Evolutionary conservation across 1,284 basidiomycete genomes (phyloP).

Genomic region (Inonotus hispidus): DNA sequence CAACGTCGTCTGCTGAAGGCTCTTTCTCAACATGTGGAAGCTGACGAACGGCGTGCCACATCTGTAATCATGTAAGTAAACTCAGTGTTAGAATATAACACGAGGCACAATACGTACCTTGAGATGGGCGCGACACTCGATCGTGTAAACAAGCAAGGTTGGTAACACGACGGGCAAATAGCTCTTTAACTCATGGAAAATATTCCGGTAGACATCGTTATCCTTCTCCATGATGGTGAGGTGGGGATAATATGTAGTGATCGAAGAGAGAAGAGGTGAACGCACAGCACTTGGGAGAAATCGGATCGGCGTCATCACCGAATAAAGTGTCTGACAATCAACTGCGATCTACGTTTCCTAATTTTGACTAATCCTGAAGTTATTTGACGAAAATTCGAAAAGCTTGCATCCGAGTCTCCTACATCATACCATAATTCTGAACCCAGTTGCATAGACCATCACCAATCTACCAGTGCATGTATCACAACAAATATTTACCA

Average conservation of each 20-base stretch:
- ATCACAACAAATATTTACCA: no score
- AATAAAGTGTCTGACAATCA: not conserved
- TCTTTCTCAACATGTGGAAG: not conserved
- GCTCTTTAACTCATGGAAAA: slow-evolving; percentile 1
- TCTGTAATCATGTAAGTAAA: not conserved
- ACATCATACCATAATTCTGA: no score
- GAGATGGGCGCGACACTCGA: slow-evolving; percentile 1
- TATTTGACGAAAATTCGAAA: no score
- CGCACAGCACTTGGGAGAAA: not conserved
- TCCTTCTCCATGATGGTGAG: slow-evolving; percentile 2
- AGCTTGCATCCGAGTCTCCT: no score
- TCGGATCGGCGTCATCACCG: no score
- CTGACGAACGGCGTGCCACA: slow-evolving; percentile 8
- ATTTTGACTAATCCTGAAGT: no score
- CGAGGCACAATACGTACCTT: not conserved
- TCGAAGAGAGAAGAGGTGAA: not conserved
- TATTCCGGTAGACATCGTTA: not conserved
- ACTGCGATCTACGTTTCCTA: no score
- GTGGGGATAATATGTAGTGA: not conserved
- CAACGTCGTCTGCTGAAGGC: not conserved
- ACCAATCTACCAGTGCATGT: no score
- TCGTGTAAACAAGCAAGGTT: slow-evolving; percentile 2
- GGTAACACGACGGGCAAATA: slow-evolving; percentile 3
- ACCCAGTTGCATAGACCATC: no score
- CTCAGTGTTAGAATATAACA: not conserved